These are phyloP conservation scores for Pseudoturritis turrita DNA, from an alignment of 345 rosid species.

Conservation along the genomic window DNA sequence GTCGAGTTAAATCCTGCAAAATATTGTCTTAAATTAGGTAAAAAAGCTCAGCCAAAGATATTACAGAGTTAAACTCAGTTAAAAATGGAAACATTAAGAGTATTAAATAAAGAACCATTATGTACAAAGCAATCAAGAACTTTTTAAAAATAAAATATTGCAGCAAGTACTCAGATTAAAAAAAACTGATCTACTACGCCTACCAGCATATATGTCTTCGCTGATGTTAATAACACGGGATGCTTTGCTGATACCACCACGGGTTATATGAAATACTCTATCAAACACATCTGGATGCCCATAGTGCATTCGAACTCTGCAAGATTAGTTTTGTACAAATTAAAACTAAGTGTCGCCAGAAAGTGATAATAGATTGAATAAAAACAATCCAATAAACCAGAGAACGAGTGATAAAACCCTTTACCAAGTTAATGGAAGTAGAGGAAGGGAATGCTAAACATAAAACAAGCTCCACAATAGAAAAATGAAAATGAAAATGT, in stretches of 20 bases:
- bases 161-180: neutral
- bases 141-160: neutral
- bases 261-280: constrained; percentile 87
- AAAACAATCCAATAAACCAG: neutral
- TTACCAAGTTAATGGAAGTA: neutral
- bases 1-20: constrained; percentile 95
- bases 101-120: neutral
- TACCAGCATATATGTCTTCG: constrained; percentile 98
- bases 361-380: neutral
- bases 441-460: neutral
- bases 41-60: neutral
- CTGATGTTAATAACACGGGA: constrained; percentile 96
- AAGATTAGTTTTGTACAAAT: constrained; percentile 25
- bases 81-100: neutral
- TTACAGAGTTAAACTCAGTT: neutral
- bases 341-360: constrained; percentile 10
- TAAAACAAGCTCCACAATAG: neutral
- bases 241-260: constrained; percentile 99
- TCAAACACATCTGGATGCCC: constrained; percentile 99
- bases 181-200: neutral
- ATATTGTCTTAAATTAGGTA: constrained; percentile 10
- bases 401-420: neutral
- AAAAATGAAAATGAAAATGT: neutral
- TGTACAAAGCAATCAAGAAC: neutral
- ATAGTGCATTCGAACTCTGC: constrained; percentile 99